Evolutionary conservation across 1,284 basidiomycete species (phyloP), one percentile per base, ranked within the genome.

Genomic region (Inonotus hispidus): DNA sequence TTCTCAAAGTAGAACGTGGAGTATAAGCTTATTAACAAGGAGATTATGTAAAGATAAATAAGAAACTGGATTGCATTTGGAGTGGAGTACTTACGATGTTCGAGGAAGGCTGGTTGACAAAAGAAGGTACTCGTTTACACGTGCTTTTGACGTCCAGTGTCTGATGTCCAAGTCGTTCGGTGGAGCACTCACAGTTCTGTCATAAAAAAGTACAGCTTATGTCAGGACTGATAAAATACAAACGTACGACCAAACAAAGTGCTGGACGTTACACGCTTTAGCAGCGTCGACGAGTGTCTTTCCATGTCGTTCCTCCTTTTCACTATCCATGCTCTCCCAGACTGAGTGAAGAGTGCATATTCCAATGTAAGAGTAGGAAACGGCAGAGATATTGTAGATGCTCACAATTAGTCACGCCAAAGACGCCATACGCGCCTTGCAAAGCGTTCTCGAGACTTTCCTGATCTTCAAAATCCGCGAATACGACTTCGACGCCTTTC

Each of bases 241-340:
- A 1, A 25, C 65, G 6, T 66, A 64, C 54, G 69, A 69, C 64
- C 66, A 69, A 37, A 73, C 66, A 43, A 73, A 68, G 47, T 72
- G 71, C 37, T 68, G 61, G 14, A 72, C 64, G 14, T 67, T 67
- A 3, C 64, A 58, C 2, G 67, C 59, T 58, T 71, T 68, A 1
- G 71, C 70, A 10, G 71, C 71, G 53, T 73, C 70, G 32, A 69
- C 68, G 16, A 72, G 67, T 56, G 66, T 63, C 53, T 67, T 67
- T 14, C 71, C 72, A 21, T 72, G 70, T 39, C 65, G 59, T 1
- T 58, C 32, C 58, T 68, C 65, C 32, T 63, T 57, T 8, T 65
- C 60, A 14, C 38, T 50, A 21, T 21, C 59, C 27, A 49, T 38
- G n/a, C 58, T 61, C 19, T 63, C 65, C 64, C 66, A 67, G 55